Percentiles rank a stretch among this genome's conserved stretches.
Conservation (phyloP, 1,139 yeast genomes). For the Sugiyamaella xylanicola region DNA sequence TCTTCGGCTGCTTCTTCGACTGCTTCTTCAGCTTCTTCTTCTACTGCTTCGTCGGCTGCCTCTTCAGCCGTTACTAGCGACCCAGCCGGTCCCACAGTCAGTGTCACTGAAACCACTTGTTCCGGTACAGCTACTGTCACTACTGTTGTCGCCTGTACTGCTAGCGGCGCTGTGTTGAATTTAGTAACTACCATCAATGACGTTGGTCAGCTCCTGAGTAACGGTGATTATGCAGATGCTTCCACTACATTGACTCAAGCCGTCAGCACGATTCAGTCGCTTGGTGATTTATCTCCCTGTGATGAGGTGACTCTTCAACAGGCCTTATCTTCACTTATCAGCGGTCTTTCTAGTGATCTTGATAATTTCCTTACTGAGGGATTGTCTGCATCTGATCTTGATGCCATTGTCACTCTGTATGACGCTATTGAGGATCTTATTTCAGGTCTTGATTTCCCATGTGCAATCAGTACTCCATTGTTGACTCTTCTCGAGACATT, state of each 20-base stretch:
- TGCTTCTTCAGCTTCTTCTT: neutral
- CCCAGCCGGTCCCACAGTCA: neutral
- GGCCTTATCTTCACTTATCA: neutral
- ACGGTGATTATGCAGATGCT: neutral
- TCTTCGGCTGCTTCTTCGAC: neutral
- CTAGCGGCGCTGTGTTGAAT: neutral
- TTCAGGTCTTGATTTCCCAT: constrained; percentile 2
- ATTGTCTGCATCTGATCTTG: neutral
- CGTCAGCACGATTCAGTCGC: neutral
- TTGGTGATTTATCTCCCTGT: neutral
- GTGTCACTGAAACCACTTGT: neutral
- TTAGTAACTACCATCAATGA: neutral
- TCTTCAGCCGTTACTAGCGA: neutral
- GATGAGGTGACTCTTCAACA: neutral
- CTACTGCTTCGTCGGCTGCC: neutral
- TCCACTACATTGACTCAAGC: neutral
- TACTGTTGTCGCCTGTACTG: neutral
- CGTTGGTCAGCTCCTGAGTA: neutral
- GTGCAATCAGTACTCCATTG: neutral
- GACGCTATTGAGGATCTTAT: constrained; percentile 6
- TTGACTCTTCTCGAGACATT: constrained; percentile 1
- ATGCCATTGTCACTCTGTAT: constrained; percentile 1
- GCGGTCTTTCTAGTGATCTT: neutral
- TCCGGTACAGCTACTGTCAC: neutral
- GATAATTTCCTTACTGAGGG: neutral